These are phyloP conservation scores for Pyrrhoderma noxium DNA, from an alignment of 1,284 basidiomycete species.

Conservation along the genomic window DNA sequence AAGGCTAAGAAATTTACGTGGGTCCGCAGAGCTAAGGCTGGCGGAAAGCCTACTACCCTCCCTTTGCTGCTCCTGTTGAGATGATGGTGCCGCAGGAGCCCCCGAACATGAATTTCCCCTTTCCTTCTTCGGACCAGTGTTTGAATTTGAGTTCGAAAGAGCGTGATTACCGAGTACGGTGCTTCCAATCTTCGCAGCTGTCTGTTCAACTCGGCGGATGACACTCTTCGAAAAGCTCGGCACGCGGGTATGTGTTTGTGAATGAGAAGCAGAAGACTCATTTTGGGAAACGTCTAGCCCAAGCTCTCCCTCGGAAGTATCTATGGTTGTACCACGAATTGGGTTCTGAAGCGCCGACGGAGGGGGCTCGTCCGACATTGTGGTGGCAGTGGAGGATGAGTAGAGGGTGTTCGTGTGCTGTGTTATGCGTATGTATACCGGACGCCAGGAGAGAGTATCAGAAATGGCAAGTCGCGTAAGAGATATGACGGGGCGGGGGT, in stretches of 20 bases:
- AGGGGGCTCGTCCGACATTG: conserved; percentile 18
- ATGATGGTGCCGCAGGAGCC: conserved; percentile 27
- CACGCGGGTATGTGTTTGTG: background rate
- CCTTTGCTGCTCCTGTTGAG: conserved; percentile 23
- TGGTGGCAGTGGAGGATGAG: conserved; percentile 4
- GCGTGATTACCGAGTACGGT: conserved; percentile 25
- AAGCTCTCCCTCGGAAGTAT: conserved; percentile 21
- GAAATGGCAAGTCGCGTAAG: background rate
- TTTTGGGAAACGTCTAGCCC: conserved; percentile 16
- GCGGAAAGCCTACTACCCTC: conserved; percentile 23
- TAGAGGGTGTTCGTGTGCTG: background rate
- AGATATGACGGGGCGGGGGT: background rate
- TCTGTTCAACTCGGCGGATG: conserved; percentile 40
- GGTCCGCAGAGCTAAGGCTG: conserved; percentile 31
- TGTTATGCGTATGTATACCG: background rate
- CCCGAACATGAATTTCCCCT: conserved; percentile 25
- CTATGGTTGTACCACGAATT: conserved; percentile 23
- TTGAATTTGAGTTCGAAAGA: background rate
- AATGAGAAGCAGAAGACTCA: background rate
- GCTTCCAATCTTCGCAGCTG: conserved; percentile 49
- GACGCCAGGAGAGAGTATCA: background rate
- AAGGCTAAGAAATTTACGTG: conserved; percentile 48
- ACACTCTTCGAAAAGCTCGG: conserved; percentile 14
- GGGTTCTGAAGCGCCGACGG: conserved; percentile 23
- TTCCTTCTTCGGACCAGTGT: background rate